Evolutionary conservation across 208 protist genomes (phyloP).

Genomic region (Plasmodiophora brassicae): DNA sequence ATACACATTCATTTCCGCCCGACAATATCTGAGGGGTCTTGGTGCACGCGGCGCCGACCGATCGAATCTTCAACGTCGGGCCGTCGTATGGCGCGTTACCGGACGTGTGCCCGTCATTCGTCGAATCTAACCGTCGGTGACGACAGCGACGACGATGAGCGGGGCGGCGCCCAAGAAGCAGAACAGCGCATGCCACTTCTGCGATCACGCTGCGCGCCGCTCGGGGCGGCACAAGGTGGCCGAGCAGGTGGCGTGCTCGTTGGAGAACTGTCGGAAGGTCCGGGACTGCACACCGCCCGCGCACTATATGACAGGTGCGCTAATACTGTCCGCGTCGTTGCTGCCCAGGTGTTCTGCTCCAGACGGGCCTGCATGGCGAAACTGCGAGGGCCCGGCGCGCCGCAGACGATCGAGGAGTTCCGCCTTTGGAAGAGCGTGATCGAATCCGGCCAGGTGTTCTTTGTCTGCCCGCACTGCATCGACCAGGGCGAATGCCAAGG

Average conservation of each 20-base stretch:
- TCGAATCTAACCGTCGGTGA: no score
- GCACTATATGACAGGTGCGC: no score
- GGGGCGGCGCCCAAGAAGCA: no score
- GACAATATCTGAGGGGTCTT: no score
- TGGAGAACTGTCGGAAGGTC: constrained; percentile 29
- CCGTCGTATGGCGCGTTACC: no score
- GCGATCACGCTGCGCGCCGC: background rate
- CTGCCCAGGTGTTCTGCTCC: constrained; percentile 10
- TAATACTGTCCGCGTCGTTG: no score
- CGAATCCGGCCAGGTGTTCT: background rate
- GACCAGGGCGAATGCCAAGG: constrained; percentile 15
- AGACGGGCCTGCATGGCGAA: constrained; percentile 16
- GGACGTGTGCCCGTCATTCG: no score
- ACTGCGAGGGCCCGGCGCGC: background rate
- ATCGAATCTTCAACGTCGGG: no score
- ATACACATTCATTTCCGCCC: no score
- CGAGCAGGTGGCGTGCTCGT: constrained; percentile 14
- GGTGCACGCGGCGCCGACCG: no score
- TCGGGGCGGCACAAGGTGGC: constrained; percentile 4
- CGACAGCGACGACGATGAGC: no score
- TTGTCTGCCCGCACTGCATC: background rate
- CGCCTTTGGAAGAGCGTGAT: background rate
- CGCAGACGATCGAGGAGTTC: background rate
- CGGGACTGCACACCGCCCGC: background rate
- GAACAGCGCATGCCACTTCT: constrained; percentile 28